Conservation (phyloP, 2,329 filamentous ascomycete species). For the Colletotrichum sp. region DNA sequence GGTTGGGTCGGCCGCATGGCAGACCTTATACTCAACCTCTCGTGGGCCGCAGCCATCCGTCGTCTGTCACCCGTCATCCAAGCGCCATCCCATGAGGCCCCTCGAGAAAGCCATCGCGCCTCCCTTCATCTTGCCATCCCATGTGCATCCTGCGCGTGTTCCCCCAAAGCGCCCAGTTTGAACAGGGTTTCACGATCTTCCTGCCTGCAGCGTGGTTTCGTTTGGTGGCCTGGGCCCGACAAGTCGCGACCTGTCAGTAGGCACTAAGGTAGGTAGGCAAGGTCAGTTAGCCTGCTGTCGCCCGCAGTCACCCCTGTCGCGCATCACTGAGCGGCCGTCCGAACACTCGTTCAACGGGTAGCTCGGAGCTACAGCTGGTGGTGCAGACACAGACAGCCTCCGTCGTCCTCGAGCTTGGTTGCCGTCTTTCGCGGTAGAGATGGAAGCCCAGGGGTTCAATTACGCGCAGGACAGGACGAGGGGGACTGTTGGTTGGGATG, state of each 20-base stretch:
- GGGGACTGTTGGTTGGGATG: neutral
- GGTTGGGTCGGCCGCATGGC: neutral
- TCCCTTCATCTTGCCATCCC: neutral
- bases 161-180: slow-evolving; percentile 12
- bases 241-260: neutral
- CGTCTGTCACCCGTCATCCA: neutral
- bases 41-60: neutral
- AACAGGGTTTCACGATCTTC: slow-evolving; percentile 17
- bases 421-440: neutral
- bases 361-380: neutral
- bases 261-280: neutral
- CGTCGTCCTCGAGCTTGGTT: neutral
- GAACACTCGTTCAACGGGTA: slow-evolving; percentile 1
- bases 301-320: slow-evolving; percentile 2
- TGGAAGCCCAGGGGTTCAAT: neutral
- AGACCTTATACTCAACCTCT: slow-evolving; percentile 11
- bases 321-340: slow-evolving; percentile 3
- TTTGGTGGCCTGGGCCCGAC: neutral
- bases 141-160: neutral
- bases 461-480: neutral
- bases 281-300: neutral
- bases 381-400: neutral
- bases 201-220: slow-evolving; percentile 4
- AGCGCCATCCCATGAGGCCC: slow-evolving; percentile 6
- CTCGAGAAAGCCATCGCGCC: neutral